Conservation (phyloP, 2,329 filamentous ascomycete species). For the Xylaria digitata region DNA sequence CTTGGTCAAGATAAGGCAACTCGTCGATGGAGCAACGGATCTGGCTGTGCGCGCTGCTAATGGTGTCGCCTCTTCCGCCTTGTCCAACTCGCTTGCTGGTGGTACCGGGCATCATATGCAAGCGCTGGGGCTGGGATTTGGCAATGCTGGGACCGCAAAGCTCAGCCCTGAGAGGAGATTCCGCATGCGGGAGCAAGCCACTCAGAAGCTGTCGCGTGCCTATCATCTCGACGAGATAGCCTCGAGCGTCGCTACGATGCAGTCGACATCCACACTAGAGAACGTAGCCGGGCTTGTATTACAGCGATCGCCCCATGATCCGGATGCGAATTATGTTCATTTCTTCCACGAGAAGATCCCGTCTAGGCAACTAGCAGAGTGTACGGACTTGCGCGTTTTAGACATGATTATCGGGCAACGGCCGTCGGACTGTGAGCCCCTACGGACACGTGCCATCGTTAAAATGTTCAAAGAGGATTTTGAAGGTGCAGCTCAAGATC, state of each 20-base stretch:
- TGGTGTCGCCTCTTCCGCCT: constrained; percentile 73
- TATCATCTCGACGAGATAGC: constrained; percentile 87
- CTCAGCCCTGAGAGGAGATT: constrained; percentile 81
- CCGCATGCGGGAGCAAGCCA: constrained; percentile 83
- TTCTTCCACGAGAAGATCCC: constrained; percentile 94
- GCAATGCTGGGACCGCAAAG: constrained; percentile 70
- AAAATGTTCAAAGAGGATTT: constrained; percentile 81
- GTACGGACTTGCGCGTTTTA: constrained; percentile 74
- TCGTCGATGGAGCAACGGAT: constrained; percentile 83
- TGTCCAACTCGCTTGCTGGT: constrained; percentile 64
- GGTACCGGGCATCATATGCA: constrained; percentile 54
- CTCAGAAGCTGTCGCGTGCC: constrained; percentile 79
- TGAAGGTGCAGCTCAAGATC: constrained; percentile 74
- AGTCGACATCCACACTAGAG: constrained; percentile 80
- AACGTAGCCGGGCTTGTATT: constrained; percentile 80
- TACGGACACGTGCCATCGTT: constrained; percentile 79
- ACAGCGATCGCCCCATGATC: constrained; percentile 73
- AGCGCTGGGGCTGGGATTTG: constrained; percentile 65
- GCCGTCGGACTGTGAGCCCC: constrained; percentile 72
- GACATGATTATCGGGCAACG: constrained; percentile 73
- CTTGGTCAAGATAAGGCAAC: constrained; percentile 81
- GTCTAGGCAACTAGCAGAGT: constrained; percentile 76
- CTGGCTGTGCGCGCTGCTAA: constrained; percentile 82
- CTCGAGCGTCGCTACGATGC: constrained; percentile 85
- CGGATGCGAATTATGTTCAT: constrained; percentile 87